Evolutionary conservation across 2,329 filamentous ascomycete species (phyloP).

Genomic region (Exserohilum rostratum): DNA sequence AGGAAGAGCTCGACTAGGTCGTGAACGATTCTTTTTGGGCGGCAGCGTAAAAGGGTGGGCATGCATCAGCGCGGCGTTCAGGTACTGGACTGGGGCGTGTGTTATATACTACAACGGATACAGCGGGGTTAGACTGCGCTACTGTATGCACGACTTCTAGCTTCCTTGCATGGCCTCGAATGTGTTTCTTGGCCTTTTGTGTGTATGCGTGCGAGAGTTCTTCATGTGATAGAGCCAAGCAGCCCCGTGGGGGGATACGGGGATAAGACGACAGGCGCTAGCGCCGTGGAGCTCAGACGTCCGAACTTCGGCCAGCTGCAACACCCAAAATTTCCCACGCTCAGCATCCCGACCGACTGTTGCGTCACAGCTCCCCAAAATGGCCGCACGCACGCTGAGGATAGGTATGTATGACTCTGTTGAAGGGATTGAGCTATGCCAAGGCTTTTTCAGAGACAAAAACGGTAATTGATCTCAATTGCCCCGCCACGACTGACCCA

Average conservation of each 20-base stretch:
- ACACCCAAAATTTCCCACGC: constrained; percentile 24
- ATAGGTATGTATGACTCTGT: constrained; percentile 24
- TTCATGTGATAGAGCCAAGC: neutral
- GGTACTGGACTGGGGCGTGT: neutral
- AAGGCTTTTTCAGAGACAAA: no score
- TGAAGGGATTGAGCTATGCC: no score
- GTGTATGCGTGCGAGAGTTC: neutral
- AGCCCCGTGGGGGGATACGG: no score
- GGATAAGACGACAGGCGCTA: no score
- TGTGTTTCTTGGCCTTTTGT: no score
- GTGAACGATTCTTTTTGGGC: neutral
- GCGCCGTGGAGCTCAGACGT: neutral
- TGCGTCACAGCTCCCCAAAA: constrained; percentile 24
- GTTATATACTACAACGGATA: neutral
- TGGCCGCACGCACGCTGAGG: constrained; percentile 41
- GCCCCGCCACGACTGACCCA: neutral
- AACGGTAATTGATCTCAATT: constrained; percentile 11
- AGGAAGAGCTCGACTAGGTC: constrained; percentile 26
- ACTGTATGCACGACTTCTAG: neutral
- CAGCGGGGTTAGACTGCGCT: neutral
- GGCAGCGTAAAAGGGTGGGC: neutral
- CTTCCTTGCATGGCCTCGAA: no score
- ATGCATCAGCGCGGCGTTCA: constrained; percentile 12
- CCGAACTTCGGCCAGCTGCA: constrained; percentile 20
- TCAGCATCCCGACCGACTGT: no score